Conservation (phyloP, 2,329 filamentous ascomycete genomes). For the Hyphodiscus sp. region DNA sequence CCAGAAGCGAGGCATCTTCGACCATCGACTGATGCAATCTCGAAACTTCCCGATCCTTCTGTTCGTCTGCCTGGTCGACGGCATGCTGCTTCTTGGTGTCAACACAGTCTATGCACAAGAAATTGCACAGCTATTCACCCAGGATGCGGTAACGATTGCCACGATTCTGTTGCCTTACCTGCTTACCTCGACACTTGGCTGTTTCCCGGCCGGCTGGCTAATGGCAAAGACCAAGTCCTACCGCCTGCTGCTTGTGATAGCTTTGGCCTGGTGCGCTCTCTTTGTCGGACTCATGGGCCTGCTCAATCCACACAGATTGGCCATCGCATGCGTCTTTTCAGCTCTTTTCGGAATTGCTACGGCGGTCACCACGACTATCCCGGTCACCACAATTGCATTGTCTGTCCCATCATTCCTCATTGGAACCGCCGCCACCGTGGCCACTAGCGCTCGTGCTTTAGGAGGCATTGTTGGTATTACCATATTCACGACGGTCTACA, state of each 20-base stretch:
- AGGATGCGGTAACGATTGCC: constrained; percentile 12
- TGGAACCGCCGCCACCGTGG: constrained; percentile 16
- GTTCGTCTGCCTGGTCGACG: constrained; percentile 15
- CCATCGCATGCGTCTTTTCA: constrained; percentile 11
- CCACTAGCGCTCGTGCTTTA: constrained; percentile 11
- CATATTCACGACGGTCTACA: constrained; percentile 16
- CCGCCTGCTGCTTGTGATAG: constrained; percentile 7
- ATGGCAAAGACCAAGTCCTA: constrained; percentile 14
- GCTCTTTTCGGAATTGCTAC: constrained; percentile 17
- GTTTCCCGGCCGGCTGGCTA: constrained; percentile 16
- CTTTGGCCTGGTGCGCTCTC: constrained; percentile 12
- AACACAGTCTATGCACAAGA: constrained; percentile 15
- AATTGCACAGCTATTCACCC: constrained; percentile 14
- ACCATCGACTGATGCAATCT: constrained; percentile 14
- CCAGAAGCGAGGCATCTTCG: constrained; percentile 17
- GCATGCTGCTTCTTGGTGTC: constrained; percentile 18
- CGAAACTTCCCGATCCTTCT: constrained; percentile 17
- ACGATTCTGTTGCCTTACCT: constrained; percentile 14
- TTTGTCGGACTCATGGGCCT: constrained; percentile 16
- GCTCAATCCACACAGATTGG: constrained; percentile 5
- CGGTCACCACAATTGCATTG: too few relatives aligned
- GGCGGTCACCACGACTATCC: too few relatives aligned
- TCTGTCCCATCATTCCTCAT: too few relatives aligned
- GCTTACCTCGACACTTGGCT: constrained; percentile 16
- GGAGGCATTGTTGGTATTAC: constrained; percentile 19